Base-by-base conservation (phyloP, 805 yeast genomes). In the Millerago galiae region DNA sequence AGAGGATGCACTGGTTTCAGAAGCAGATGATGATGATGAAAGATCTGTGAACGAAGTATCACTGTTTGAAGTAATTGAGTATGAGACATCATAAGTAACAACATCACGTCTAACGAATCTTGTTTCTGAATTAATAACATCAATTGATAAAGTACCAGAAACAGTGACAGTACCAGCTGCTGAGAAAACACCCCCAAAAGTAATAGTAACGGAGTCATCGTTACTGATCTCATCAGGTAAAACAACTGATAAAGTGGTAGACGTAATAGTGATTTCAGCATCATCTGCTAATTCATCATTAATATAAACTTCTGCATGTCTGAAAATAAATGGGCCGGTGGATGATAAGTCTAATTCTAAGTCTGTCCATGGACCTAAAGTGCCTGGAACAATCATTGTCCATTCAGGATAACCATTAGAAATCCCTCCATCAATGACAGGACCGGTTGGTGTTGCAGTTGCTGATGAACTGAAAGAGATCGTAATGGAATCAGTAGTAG, bases 341-440 rank as follows among this genome's bases (percentile, higher is more conserved):
- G 35, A 38, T 15, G 42, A n/a, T 24, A 37, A 46, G 5, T 35
- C 28, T 10, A 50, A 4, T 3, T 43, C 34, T n/a, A 50, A 28
- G 8, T 39, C 37, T n/a, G 42, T 35, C 55, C 55, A 50, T 45
- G 55, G 52, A 8, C 50, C 49, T 29, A 49, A 42, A 13, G 37
- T 34, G 26, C 50, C 51, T 43, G 56, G 56, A 35, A 52, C 26
- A 13, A 30, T 11, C 13, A 48, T 5, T 3, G 34, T 39, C 52
- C 51, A 51, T 17, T 31, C 34, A 37, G 50, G 51, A 18, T 21
- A 21, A 5, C 24, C 24, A 21, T 7, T 21, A 5, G 24, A 21
- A 21, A 21, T 21, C 7, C 24, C 24, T 5, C 24, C 24, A 21
- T 21, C 24, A 21, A 21, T 21, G 24, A 21, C 24, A 21, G 24